Conservation (phyloP, 495 filamentous ascomycete genomes). For the Friedmanniomyces endolithicus region DNA sequence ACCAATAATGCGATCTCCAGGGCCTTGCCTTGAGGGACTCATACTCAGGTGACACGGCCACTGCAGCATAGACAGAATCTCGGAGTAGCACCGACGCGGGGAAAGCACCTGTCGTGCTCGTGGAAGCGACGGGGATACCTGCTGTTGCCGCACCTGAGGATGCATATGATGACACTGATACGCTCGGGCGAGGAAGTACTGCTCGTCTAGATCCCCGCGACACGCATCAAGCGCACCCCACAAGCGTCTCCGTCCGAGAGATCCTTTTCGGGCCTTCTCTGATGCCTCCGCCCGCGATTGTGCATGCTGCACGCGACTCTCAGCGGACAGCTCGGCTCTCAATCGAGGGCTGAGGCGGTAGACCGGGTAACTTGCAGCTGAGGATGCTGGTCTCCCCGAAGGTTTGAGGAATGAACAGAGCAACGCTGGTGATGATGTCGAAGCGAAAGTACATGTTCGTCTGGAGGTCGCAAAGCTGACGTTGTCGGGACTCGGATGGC, state of each 20-base stretch:
- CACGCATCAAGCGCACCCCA: neutral
- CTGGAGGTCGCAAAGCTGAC: neutral
- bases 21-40: too few relatives aligned
- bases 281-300: too few relatives aligned
- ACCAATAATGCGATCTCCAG: too few relatives aligned
- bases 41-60: too few relatives aligned
- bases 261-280: neutral
- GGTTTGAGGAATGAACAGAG: neutral
- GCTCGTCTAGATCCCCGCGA: neutral
- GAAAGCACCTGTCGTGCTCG: neutral
- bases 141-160: too few relatives aligned
- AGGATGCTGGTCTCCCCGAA: neutral
- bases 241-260: neutral
- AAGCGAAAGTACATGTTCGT: neutral
- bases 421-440: neutral
- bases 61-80: neutral
- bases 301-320: too few relatives aligned
- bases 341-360: too few relatives aligned
- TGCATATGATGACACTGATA: too few relatives aligned
- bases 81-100: neutral
- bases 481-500: neutral
- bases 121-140: too few relatives aligned
- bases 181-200: neutral
- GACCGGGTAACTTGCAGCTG: too few relatives aligned
- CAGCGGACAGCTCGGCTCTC: too few relatives aligned